Percentiles rank a stretch among this genome's conserved stretches.
These are phyloP conservation scores for Litchi chinensis DNA, from an alignment of 345 rosid genomes.

Conservation along the genomic window DNA sequence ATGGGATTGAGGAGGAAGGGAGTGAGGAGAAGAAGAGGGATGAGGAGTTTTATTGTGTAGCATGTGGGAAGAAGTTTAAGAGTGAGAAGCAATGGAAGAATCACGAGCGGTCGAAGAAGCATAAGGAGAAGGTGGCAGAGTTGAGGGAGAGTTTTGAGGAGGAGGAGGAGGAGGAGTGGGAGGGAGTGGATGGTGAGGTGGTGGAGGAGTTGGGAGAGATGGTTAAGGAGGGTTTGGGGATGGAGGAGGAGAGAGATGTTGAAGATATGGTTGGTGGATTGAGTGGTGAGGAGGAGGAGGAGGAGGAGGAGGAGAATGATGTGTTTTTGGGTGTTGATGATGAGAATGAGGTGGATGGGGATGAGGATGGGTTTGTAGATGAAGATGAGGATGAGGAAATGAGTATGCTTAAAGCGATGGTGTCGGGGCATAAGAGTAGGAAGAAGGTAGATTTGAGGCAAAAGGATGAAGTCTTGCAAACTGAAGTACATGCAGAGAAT, in stretches of 20 bases:
- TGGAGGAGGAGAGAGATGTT: conserved; percentile 29
- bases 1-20: conserved; percentile 42
- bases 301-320: conserved; percentile 21
- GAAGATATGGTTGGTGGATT: conserved; percentile 17
- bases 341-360: conserved; percentile 39
- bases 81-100: conserved; percentile 97
- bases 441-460: conserved; percentile 36
- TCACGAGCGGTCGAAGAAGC: conserved; percentile 98
- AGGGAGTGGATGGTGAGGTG: conserved; percentile 36
- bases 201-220: conserved; percentile 45
- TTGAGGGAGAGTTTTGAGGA: conserved; percentile 62
- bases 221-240: conserved; percentile 45
- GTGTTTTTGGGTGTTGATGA: conserved; percentile 29
- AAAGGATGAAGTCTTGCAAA: conserved; percentile 30
- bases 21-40: conserved; percentile 38
- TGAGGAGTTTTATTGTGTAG: conserved; percentile 74
- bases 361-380: conserved; percentile 31
- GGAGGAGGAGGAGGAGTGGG: conserved; percentile 41
- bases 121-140: conserved; percentile 83
- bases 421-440: conserved; percentile 51
- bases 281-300: conserved; percentile 22
- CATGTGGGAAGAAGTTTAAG: conserved; percentile 88
- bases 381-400: conserved; percentile 48
- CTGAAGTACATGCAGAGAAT: conserved; percentile 36
- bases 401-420: conserved; percentile 71